Evolutionary conservation across 2,329 filamentous ascomycete genomes (phyloP).

Genomic region (Dothideomycetes sp.): DNA sequence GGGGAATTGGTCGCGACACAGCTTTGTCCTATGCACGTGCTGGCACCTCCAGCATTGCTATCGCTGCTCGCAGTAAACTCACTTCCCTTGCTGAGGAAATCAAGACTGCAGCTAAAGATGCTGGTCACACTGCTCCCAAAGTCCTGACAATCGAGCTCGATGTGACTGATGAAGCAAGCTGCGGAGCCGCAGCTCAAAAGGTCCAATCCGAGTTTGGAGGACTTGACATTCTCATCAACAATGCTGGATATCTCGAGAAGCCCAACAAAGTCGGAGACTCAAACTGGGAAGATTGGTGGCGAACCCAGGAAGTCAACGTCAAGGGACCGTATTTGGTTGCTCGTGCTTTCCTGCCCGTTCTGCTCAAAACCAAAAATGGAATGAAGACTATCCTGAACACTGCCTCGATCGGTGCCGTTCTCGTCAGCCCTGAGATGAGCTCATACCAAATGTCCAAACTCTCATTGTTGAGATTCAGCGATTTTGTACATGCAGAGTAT

Average conservation of each 20-base stretch:
- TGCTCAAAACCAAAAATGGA: slow-evolving; percentile 28
- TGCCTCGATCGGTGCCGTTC: slow-evolving; percentile 32
- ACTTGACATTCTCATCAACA: slow-evolving; percentile 42
- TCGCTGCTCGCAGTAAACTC: slow-evolving; percentile 45
- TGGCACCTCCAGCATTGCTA: slow-evolving; percentile 42
- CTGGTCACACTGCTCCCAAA: slow-evolving; percentile 28
- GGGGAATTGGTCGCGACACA: slow-evolving; percentile 37
- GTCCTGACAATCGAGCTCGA: slow-evolving; percentile 38
- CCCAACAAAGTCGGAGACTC: slow-evolving; percentile 22
- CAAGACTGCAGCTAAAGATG: slow-evolving; percentile 28
- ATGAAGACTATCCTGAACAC: slow-evolving; percentile 36
- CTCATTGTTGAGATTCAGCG: slow-evolving; percentile 35
- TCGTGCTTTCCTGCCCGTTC: slow-evolving; percentile 40
- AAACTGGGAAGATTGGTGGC: slow-evolving; percentile 36
- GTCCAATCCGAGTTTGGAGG: slow-evolving; percentile 26
- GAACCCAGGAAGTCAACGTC: slow-evolving; percentile 43
- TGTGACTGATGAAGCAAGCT: slow-evolving; percentile 31
- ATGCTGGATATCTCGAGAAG: slow-evolving; percentile 32
- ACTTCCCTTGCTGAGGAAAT: slow-evolving; percentile 30
- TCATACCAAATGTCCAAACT: slow-evolving; percentile 42
- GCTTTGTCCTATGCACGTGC: slow-evolving; percentile 49
- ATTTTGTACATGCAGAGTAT: slow-evolving; percentile 39
- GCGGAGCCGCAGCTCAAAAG: slow-evolving; percentile 27
- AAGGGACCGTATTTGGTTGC: slow-evolving; percentile 32
- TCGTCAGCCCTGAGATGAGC: slow-evolving; percentile 27